phyloP scores from a whole-genome alignment of 1,284 basidiomycete species.

The Ganoderma sp. region DNA sequence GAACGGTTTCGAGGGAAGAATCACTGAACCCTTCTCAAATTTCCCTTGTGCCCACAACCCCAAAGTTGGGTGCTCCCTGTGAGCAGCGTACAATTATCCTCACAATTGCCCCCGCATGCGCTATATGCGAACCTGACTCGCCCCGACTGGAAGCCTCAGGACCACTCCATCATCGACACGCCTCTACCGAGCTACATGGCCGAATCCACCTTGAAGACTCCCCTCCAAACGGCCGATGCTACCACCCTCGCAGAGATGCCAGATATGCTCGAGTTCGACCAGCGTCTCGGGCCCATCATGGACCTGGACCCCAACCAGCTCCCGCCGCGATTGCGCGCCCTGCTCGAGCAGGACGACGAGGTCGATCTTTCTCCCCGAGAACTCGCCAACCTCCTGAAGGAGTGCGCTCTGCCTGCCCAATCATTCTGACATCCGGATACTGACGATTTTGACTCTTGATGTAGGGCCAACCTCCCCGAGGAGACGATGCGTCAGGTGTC shows the following conservation, averaged over 20 bases:
- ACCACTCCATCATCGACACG: neutral
- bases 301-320: neutral
- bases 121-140: neutral
- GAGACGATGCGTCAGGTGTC: conserved; percentile 1
- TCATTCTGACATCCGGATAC: neutral
- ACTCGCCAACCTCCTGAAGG: neutral
- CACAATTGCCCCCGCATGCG: neutral
- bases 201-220: neutral
- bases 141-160: neutral
- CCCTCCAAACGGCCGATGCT: neutral
- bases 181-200: neutral
- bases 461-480: neutral
- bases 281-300: neutral
- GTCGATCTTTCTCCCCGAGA: neutral
- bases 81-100: neutral
- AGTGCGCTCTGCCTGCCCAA: neutral
- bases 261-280: neutral
- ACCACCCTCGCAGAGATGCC: neutral
- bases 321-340: neutral
- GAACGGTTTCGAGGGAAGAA: neutral
- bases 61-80: neutral
- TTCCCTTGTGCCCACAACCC: neutral
- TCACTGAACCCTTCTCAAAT: neutral
- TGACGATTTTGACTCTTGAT: neutral
- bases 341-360: neutral